phyloP scores from a whole-genome alignment of 2,329 filamentous ascomycete genomes.

The Cladophialophora psammophila region DNA sequence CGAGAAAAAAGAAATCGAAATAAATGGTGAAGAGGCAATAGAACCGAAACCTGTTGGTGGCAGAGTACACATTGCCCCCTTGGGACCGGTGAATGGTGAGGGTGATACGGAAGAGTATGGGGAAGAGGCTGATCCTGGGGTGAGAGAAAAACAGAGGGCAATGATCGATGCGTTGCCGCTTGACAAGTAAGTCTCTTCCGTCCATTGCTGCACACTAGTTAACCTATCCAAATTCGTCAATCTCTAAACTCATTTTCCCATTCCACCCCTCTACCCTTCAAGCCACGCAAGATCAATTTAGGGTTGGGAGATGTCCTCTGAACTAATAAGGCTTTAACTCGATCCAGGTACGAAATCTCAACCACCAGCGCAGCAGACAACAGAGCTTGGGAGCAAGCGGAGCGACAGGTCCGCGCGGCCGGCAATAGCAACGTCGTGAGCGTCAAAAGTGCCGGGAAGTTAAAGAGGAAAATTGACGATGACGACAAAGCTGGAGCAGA shows the following conservation, averaged over 20 bases:
- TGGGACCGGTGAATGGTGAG: background rate
- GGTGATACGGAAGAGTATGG: constrained; percentile 82
- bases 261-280: background rate
- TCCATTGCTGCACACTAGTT: background rate
- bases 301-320: constrained; percentile 38
- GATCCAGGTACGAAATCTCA: constrained; percentile 53
- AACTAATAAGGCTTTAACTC: constrained; percentile 49
- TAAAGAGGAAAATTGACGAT: constrained; percentile 70
- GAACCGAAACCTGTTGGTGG: constrained; percentile 29
- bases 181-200: constrained; percentile 70
- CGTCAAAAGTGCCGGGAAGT: constrained; percentile 75
- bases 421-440: constrained; percentile 71
- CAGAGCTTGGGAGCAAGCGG: constrained; percentile 66
- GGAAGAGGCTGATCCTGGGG: constrained; percentile 73
- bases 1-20: constrained; percentile 51
- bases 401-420: constrained; percentile 73
- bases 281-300: background rate
- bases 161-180: constrained; percentile 90
- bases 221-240: background rate
- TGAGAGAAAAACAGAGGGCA: constrained; percentile 82
- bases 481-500: constrained; percentile 58
- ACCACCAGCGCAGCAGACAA: constrained; percentile 52
- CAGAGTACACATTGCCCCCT: constrained; percentile 13
- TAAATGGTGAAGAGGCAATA: constrained; percentile 44
- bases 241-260: background rate